These are phyloP conservation scores for Termitomyces sp. DNA, from an alignment of 768 basidiomycete genomes.

Conservation along the genomic window DNA sequence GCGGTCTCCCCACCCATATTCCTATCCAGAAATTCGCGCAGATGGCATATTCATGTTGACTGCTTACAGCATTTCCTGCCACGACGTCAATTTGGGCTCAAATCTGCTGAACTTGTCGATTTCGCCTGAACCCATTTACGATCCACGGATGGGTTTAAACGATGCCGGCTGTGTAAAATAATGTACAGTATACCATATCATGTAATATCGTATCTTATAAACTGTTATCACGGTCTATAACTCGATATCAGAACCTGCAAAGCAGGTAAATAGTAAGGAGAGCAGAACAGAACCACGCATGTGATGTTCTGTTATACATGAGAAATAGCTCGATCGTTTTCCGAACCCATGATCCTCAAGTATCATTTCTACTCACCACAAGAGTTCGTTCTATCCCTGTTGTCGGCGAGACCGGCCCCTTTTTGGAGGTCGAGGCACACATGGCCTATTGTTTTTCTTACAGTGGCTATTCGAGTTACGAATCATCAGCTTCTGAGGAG, in stretches of 20 bases:
- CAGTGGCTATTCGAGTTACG: background rate
- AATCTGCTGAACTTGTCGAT: constrained; percentile 6
- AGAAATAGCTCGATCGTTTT: background rate
- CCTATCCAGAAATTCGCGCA: constrained; percentile 13
- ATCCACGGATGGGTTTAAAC: background rate
- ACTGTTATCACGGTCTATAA: background rate
- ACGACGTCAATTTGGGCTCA: constrained; percentile 13
- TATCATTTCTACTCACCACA: background rate
- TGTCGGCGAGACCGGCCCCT: background rate
- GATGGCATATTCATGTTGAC: constrained; percentile 14
- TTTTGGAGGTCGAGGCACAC: background rate
- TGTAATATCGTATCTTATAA: background rate
- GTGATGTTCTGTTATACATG: too few species aligned
- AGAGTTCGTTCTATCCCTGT: background rate
- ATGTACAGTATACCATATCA: background rate
- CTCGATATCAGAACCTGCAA: background rate
- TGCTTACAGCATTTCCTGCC: constrained; percentile 13
- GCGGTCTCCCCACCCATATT: constrained; percentile 15
- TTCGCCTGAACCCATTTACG: constrained; percentile 2
- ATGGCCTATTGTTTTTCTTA: background rate
- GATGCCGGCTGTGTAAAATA: background rate
- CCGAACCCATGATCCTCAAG: background rate
- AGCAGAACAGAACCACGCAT: background rate
- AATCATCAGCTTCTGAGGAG: background rate
- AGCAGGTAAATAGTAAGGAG: background rate